Evolutionary conservation across 768 basidiomycete genomes (phyloP).

Genomic region (Boletus huronensis): DNA sequence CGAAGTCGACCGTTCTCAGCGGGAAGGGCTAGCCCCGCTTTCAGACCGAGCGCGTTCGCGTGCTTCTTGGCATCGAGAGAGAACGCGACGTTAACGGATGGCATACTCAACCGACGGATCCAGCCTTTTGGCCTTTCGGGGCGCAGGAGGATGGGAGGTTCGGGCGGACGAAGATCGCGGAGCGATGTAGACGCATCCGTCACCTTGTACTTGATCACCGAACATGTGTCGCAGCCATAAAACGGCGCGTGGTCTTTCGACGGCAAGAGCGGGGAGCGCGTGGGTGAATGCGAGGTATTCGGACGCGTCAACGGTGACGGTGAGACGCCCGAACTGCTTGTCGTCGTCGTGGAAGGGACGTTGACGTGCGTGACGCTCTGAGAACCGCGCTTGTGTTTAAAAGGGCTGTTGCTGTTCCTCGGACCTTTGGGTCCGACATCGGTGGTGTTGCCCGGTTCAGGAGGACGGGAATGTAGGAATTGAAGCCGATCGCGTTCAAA

Average conservation of each 20-base stretch:
- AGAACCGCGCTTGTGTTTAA: conserved; percentile 30
- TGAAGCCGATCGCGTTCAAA: conserved; percentile 54
- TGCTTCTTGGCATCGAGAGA: conserved; percentile 56
- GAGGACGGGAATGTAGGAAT: conserved; percentile 35
- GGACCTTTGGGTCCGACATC: conserved; percentile 33
- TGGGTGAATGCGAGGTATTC: conserved; percentile 29
- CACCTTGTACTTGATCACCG: conserved; percentile 51
- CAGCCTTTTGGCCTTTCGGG: conserved; percentile 64
- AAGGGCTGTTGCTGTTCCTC: conserved; percentile 15
- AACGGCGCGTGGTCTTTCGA: conserved; percentile 51
- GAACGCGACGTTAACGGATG: conserved; percentile 58
- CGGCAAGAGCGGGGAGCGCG: conserved; percentile 26
- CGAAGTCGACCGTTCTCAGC: conserved; percentile 50
- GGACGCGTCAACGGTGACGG: conserved; percentile 8
- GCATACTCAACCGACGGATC: conserved; percentile 79
- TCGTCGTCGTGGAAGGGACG: conserved; percentile 14
- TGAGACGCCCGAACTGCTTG: conserved; percentile 7
- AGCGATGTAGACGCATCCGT: conserved; percentile 25
- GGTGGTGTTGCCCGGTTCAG: conserved; percentile 22
- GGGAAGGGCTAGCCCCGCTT: conserved; percentile 27
- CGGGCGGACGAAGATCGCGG: conserved; percentile 40
- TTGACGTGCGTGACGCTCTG: conserved; percentile 29
- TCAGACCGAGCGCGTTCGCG: conserved; percentile 41
- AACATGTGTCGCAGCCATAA: conserved; percentile 67
- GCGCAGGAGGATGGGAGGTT: conserved; percentile 43